Base-by-base conservation (phyloP, 192 early-diverging fungal species). In the Kickxella alabastrina region DNA sequence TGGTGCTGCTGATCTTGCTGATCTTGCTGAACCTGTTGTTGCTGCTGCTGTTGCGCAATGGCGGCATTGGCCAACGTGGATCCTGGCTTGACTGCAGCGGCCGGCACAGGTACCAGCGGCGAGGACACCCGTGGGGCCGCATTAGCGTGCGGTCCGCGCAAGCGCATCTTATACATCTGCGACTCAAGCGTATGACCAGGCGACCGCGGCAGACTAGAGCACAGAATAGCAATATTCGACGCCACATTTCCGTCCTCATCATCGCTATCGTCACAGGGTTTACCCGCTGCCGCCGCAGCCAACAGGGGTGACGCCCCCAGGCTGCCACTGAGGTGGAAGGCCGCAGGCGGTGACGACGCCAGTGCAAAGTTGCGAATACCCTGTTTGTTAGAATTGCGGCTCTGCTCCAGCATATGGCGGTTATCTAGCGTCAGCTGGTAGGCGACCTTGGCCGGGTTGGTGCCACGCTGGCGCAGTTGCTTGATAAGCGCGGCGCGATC, bases 401-500 rank as follows among this genome's bases (percentile, higher is more conserved):
- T 68, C 55, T 77, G 67, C 63, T 71, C 68, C 34, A 77, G 54
- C 68, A 78, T 64, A 39, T 80, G 65, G 83, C 85, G 57, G 55
- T 76, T 76, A 67, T 97, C 96, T 2, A 92, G 79, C n/a, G 92
- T 86, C 50, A 98, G 78, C 60, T 95, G 93, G 66, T 96, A 98
- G 5, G 96, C 92, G 6, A 98, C 96, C 57, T 95, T 95, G 47
- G 95, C 85, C 21, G 91, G 92, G 66, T 95, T 97, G 62, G 93
- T 95, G 44, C 86, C 90, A 6, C 75, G 64, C 62, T 92, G 87
- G 17, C 85, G 75, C 50, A 98, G 66, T 49, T 92, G 91, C 37
- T 77, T 60, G 21, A 85, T 58, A 29, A 99, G 85, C 13, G 84
- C 84, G 29, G 84, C 73, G 42, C 56, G 64, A 42, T 74, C 54